phyloP scores from a whole-genome alignment of 1,284 basidiomycete genomes.

The Omphalotus olearius region DNA sequence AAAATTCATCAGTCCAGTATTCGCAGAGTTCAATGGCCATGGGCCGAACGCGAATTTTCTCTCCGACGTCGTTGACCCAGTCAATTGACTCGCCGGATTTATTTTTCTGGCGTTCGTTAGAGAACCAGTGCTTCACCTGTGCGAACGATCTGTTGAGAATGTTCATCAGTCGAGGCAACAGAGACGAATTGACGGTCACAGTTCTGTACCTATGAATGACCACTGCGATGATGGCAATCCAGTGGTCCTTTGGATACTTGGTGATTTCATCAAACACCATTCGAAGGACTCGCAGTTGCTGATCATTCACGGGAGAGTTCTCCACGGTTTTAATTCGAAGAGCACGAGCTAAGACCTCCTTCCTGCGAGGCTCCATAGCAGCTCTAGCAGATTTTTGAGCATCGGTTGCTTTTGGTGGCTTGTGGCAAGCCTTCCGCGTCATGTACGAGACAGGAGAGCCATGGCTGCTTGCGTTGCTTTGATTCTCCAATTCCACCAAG shows the following conservation, averaged over 20 bases:
- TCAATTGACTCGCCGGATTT: constrained; percentile 21
- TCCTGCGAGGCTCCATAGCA: constrained; percentile 12
- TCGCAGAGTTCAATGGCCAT: constrained; percentile 38
- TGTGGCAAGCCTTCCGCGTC: constrained; percentile 10
- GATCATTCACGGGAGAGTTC: constrained; percentile 52
- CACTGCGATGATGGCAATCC: constrained; percentile 46
- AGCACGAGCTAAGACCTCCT: constrained; percentile 31
- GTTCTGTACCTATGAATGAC: constrained; percentile 42
- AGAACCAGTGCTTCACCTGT: constrained; percentile 61
- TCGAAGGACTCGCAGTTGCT: constrained; percentile 47
- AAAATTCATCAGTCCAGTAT: constrained; percentile 52
- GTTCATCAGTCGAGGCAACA: constrained; percentile 12
- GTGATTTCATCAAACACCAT: constrained; percentile 60
- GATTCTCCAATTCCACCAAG: constrained; percentile 5
- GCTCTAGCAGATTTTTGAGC: constrained; percentile 13
- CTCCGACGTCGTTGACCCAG: constrained; percentile 35
- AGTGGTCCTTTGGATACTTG: constrained; percentile 52
- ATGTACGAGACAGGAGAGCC: constrained; percentile 6
- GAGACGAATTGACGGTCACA: not conserved
- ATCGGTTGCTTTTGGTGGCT: constrained; percentile 11
- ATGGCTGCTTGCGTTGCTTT: not conserved
- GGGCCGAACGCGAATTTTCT: constrained; percentile 44
- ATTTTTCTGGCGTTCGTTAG: constrained; percentile 49
- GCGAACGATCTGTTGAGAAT: constrained; percentile 38
- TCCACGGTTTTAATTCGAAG: constrained; percentile 46